These are phyloP conservation scores for Bondarzewia mesenterica DNA, from an alignment of 1,284 basidiomycete genomes.

Conservation along the genomic window DNA sequence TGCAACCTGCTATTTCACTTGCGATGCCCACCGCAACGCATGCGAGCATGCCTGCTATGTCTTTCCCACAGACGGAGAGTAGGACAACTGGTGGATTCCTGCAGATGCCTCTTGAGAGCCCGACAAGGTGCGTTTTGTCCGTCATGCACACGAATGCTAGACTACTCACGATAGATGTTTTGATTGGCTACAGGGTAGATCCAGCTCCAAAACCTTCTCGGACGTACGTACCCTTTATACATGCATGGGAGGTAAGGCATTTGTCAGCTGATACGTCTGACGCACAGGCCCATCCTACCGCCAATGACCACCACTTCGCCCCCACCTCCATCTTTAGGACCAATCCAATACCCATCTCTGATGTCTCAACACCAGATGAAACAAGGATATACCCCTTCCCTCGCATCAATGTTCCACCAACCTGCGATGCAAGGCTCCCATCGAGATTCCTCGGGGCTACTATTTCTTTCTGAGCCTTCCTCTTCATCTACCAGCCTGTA, in stretches of 20 bases:
- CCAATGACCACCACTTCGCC: slow-evolving; percentile 59
- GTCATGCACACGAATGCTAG: neutral
- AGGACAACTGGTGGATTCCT: slow-evolving; percentile 17
- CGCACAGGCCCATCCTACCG: slow-evolving; percentile 23
- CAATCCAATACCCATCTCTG: slow-evolving; percentile 48
- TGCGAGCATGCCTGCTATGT: slow-evolving; percentile 15
- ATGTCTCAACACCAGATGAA: slow-evolving; percentile 65
- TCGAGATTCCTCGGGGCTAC: slow-evolving; percentile 11
- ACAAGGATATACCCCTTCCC: slow-evolving; percentile 59
- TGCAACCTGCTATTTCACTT: slow-evolving; percentile 19
- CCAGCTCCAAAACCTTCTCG: slow-evolving; percentile 11
- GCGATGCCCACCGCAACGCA: slow-evolving; percentile 15
- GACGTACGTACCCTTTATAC: slow-evolving; percentile 14
- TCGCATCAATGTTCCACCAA: slow-evolving; percentile 44
- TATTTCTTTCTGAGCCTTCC: slow-evolving; percentile 15
- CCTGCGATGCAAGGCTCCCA: slow-evolving; percentile 5
- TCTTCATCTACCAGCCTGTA: slow-evolving; percentile 17
- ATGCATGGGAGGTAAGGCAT: slow-evolving; percentile 5
- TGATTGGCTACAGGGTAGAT: slow-evolving; percentile 6
- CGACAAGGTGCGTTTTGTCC: slow-evolving; percentile 30
- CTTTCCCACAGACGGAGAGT: slow-evolving; percentile 15
- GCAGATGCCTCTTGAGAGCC: slow-evolving; percentile 36
- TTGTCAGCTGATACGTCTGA: neutral
- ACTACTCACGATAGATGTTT: neutral
- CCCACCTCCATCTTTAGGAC: slow-evolving; percentile 33